Percentiles rank a stretch among this genome's conserved stretches.
Evolutionary conservation across 1,284 basidiomycete genomes (phyloP).

Genomic region (Moniliophthora roreri): DNA sequence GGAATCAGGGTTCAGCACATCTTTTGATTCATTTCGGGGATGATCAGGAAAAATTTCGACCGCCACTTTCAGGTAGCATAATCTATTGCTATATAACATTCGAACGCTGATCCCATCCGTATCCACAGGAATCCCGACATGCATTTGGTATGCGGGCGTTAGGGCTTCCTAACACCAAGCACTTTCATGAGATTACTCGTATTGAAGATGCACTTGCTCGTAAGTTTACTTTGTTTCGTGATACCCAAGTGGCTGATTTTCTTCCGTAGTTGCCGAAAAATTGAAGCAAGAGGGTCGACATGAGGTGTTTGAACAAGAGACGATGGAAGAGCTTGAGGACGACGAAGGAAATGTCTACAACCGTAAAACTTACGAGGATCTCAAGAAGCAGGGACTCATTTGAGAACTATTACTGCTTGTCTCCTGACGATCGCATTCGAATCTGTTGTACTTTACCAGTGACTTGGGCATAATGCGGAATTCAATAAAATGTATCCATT

Average conservation of each 20-base stretch:
- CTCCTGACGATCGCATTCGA: neutral
- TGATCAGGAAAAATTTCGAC: conserved; percentile 86
- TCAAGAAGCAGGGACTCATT: conserved; percentile 90
- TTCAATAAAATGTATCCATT: no score
- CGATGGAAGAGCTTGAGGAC: conserved; percentile 96
- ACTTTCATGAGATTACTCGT: conserved; percentile 97
- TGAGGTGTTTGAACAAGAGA: conserved; percentile 89
- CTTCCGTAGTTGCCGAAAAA: conserved; percentile 82
- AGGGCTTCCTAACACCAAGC: conserved; percentile 96
- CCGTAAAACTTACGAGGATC: conserved; percentile 86
- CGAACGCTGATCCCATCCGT: conserved; percentile 16
- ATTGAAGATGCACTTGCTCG: conserved; percentile 95
- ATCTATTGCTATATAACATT: conserved; percentile 8
- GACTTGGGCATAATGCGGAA: no score
- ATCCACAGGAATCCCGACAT: conserved; percentile 83
- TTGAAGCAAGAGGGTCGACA: conserved; percentile 91
- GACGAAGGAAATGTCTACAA: conserved; percentile 96
- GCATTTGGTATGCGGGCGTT: conserved; percentile 98
- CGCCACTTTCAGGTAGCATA: conserved; percentile 78
- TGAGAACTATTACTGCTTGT: conserved; percentile 25
- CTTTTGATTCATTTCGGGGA: conserved; percentile 15
- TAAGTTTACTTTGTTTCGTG: conserved; percentile 44
- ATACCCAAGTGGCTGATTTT: conserved; percentile 5
- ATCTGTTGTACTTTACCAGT: neutral
- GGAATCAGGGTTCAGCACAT: conserved; percentile 4